phyloP scores from a whole-genome alignment of 1,139 yeast species.

The Barnettozyma hawaiiensis region DNA sequence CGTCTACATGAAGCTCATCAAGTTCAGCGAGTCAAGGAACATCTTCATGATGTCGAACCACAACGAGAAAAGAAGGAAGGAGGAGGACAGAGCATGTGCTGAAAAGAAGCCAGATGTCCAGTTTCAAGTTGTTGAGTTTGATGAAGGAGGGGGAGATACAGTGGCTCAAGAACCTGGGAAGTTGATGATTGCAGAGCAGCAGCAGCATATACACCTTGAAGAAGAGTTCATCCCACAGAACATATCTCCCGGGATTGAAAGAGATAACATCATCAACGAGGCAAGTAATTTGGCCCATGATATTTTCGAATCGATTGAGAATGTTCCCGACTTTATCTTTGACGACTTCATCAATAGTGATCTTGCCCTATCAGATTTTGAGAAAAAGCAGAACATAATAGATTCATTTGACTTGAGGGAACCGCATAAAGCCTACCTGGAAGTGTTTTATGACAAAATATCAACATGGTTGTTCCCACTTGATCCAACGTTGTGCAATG shows the following conservation, averaged over 20 bases:
- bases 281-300: constrained; percentile 48
- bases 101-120: not conserved
- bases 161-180: not conserved
- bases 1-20: constrained; percentile 35
- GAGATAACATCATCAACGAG: constrained; percentile 37
- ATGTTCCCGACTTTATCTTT: constrained; percentile 21
- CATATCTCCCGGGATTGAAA: constrained; percentile 15
- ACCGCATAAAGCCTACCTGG: constrained; percentile 31
- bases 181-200: not conserved
- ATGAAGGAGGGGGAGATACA: not conserved
- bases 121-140: constrained; percentile 3
- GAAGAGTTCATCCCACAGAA: constrained; percentile 4
- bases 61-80: not conserved
- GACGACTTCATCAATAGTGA: constrained; percentile 18
- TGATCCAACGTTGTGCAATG: constrained; percentile 35
- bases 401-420: constrained; percentile 28
- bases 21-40: constrained; percentile 31
- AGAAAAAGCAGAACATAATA: constrained; percentile 20
- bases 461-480: constrained; percentile 36
- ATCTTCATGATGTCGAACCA: not conserved
- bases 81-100: not conserved
- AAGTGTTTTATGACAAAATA: constrained; percentile 34
- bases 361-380: constrained; percentile 13
- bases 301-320: constrained; percentile 36
- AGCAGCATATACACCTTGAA: not conserved